phyloP scores from a whole-genome alignment of 768 basidiomycete genomes.

The Russula compacta region DNA sequence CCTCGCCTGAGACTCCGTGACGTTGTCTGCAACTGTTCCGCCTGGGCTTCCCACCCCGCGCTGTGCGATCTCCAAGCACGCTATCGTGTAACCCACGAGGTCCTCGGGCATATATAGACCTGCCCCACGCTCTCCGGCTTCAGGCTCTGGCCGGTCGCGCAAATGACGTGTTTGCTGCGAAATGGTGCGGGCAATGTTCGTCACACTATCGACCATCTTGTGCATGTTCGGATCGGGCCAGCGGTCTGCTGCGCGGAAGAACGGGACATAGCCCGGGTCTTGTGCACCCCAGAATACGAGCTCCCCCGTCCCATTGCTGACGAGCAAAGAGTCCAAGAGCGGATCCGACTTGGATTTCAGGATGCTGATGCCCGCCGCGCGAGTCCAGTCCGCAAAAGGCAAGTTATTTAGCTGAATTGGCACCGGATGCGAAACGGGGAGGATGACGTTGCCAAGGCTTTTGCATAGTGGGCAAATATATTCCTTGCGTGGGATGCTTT shows the following conservation, averaged over 20 bases:
- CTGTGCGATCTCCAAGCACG: conserved; percentile 69
- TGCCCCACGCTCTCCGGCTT: conserved; percentile 62
- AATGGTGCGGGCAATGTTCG: conserved; percentile 65
- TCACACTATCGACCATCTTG: conserved; percentile 84
- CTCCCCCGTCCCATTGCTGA: conserved; percentile 74
- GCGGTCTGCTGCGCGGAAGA: conserved; percentile 42
- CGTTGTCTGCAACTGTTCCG: conserved; percentile 56
- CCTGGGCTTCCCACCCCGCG: conserved; percentile 49
- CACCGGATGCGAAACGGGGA: conserved; percentile 62
- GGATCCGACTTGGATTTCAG: conserved; percentile 75
- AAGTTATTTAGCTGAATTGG: conserved; percentile 42
- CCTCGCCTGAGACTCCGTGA: conserved; percentile 68
- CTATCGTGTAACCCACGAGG: conserved; percentile 79
- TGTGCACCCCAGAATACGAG: conserved; percentile 86
- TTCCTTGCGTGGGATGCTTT: conserved; percentile 87
- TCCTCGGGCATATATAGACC: conserved; percentile 92
- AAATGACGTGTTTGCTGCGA: conserved; percentile 82
- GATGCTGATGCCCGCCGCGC: conserved; percentile 81
- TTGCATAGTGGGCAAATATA: conserved; percentile 97
- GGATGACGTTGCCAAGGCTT: conserved; percentile 86
- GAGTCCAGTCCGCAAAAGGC: conserved; percentile 83
- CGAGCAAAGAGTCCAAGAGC: conserved; percentile 61
- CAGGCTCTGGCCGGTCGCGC: conserved; percentile 66
- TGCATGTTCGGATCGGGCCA: conserved; percentile 48
- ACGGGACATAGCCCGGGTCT: conserved; percentile 56